A percentile compares a stretch with the other conserved stretches of the same genome.
These are phyloP conservation scores for Babesia ovis DNA, from an alignment of 169 alveolate species.

Conservation along the genomic window DNA sequence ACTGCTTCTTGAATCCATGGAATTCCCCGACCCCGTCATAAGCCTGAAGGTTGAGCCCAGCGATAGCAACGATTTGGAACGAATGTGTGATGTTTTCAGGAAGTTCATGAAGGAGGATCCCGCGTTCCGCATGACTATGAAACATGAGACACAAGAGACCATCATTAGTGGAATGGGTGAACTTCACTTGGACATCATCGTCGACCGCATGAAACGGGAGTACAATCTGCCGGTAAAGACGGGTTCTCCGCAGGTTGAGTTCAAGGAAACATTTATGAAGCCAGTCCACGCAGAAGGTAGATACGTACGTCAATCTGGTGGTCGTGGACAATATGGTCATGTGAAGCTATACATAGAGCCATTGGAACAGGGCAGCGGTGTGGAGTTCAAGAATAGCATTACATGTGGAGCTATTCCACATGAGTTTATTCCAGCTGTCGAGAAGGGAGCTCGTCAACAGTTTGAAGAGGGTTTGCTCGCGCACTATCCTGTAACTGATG, in stretches of 20 bases:
- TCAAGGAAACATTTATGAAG: slow-evolving; percentile 80
- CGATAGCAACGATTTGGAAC: slow-evolving; percentile 74
- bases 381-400: slow-evolving; percentile 75
- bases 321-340: slow-evolving; percentile 88
- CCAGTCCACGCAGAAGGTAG: slow-evolving; percentile 78
- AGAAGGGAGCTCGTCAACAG: slow-evolving; percentile 80
- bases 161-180: slow-evolving; percentile 93
- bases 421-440: slow-evolving; percentile 81
- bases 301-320: slow-evolving; percentile 81
- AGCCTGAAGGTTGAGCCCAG: slow-evolving; percentile 74
- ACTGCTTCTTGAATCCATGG: slow-evolving; percentile 78
- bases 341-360: slow-evolving; percentile 82
- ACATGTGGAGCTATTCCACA: slow-evolving; percentile 85
- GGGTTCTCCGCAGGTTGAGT: slow-evolving; percentile 92
- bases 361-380: slow-evolving; percentile 78
- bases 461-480: slow-evolving; percentile 78
- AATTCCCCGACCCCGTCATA: slow-evolving; percentile 84
- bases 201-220: slow-evolving; percentile 90
- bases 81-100: slow-evolving; percentile 75
- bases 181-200: slow-evolving; percentile 91
- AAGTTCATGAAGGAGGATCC: slow-evolving; percentile 83
- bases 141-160: slow-evolving; percentile 85
- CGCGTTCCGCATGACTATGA: slow-evolving; percentile 72
- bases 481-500: slow-evolving; percentile 83
- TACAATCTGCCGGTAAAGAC: slow-evolving; percentile 81